Base-by-base conservation (phyloP, 2,329 filamentous ascomycete species). In the Penicillium sp. region DNA sequence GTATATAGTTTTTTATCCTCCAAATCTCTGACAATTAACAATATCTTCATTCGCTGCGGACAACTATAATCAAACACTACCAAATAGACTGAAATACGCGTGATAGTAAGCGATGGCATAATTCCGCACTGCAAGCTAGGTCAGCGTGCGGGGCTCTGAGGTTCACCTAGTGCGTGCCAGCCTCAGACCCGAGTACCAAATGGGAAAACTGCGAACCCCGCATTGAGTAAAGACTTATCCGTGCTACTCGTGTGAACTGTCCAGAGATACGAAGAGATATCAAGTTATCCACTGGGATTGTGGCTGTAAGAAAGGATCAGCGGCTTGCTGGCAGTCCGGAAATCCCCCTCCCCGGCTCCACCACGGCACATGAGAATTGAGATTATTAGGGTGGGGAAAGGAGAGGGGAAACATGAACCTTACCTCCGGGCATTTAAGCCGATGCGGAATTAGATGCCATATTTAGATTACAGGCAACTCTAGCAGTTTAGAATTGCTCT, bases 271-370 rank as follows among this genome's bases (percentile, higher is more conserved):
- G 18, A 35, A 49, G 35, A 49, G 31, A 49, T 49, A 31, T 31
- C 31, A 31, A 10, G 24, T 6, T 27, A 27, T 1, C 6, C 18
- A 22, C 31, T 10, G n/a, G 35, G 22, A 10, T 9, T 35, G 46
- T 49, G 46, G 46, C 46, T 35, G 31, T 19, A 50, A 39, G 16
- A 18, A 14, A 24, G 47, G 46, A 18, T 56, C 22, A 36, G 47
- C 22, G 49, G 19, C 44, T 13, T 14, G 52, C 16, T 49, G 19
- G 18, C 13, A 47, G 27, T 24, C 52, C 51, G 61, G 59, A 51
- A 61, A 59, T 47, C 39, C 55, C 60, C 22, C 39, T 53, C 60
- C 22, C 58, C 59, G 11, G 53, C 52, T 61, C 58, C 43, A 46
- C 43, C 4, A 4, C 43, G 27, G 43, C 50, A 56, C 55, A 50